A percentile compares a stretch with the other conserved stretches of the same genome.
phyloP scores from a whole-genome alignment of 139 green algal genomes.

The Pseudopediastrum boryanum region DNA sequence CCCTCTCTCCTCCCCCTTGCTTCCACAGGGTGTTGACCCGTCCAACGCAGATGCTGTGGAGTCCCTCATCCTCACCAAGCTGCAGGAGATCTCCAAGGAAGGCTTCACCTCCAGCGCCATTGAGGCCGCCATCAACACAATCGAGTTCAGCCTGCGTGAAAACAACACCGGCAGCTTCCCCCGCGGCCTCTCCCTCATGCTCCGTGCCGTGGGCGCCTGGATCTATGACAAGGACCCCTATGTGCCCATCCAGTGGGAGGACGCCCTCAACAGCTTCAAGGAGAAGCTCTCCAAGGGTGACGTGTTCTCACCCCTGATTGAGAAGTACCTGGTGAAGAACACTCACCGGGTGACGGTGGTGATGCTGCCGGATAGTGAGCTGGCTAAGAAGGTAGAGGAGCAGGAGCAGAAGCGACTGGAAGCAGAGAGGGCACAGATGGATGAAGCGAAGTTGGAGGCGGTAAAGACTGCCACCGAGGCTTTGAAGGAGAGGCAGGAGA shows the following conservation, averaged over 20 bases:
- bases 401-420: slow-evolving; percentile 74
- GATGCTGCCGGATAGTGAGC: slow-evolving; percentile 75
- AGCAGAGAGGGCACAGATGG: slow-evolving; percentile 50
- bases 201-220: slow-evolving; percentile 91
- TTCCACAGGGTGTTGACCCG: slow-evolving; percentile 69
- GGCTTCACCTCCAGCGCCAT: slow-evolving; percentile 57
- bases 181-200: slow-evolving; percentile 95
- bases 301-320: slow-evolving; percentile 93
- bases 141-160: slow-evolving; percentile 97
- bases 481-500: slow-evolving; percentile 95
- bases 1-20: too few relatives aligned
- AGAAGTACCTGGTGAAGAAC: slow-evolving; percentile 92
- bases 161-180: slow-evolving; percentile 99
- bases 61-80: slow-evolving; percentile 75
- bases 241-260: slow-evolving; percentile 88
- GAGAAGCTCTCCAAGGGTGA: slow-evolving; percentile 79
- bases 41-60: slow-evolving; percentile 79
- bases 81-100: slow-evolving; percentile 65
- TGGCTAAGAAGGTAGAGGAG: slow-evolving; percentile 70
- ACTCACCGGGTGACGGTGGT: slow-evolving; percentile 85
- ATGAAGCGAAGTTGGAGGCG: slow-evolving; percentile 47
- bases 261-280: slow-evolving; percentile 91
- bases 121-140: slow-evolving; percentile 97
- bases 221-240: slow-evolving; percentile 97
- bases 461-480: slow-evolving; percentile 74